phyloP scores from a whole-genome alignment of 257 asterid genomes.

The Solanum medicagineum region DNA sequence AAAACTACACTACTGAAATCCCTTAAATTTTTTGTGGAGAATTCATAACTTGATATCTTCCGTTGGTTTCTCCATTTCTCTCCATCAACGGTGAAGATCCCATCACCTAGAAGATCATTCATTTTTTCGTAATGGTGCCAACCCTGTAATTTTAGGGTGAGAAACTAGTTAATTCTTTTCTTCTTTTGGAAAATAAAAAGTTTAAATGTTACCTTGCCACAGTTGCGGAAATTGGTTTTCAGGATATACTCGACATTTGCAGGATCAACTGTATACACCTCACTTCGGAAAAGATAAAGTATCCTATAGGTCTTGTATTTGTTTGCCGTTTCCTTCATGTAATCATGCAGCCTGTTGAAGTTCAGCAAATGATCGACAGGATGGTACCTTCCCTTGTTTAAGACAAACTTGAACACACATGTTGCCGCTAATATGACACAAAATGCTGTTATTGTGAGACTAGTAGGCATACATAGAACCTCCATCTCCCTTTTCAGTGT shows the following conservation, averaged over 20 bases:
- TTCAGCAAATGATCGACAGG: constrained; percentile 51
- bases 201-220: constrained; percentile 39
- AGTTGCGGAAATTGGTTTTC: constrained; percentile 45
- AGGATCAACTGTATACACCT: constrained; percentile 56
- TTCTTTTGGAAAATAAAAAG: no score
- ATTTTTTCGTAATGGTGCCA: constrained; percentile 23
- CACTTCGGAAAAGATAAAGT: constrained; percentile 30
- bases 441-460: constrained; percentile 3
- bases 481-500: background rate
- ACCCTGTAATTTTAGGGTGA: constrained; percentile 30
- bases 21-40: constrained; percentile 57
- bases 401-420: background rate
- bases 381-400: constrained; percentile 22
- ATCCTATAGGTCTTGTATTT: constrained; percentile 45
- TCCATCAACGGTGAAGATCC: constrained; percentile 70
- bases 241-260: constrained; percentile 58
- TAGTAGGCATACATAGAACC: background rate
- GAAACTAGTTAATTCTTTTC: background rate
- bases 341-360: constrained; percentile 47
- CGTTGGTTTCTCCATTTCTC: constrained; percentile 64
- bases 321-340: constrained; percentile 49
- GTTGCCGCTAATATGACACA: constrained; percentile 5
- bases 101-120: constrained; percentile 54
- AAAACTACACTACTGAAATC: constrained; percentile 51
- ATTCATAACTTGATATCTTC: constrained; percentile 59